A percentile compares a stretch with the other conserved stretches of the same genome.
These are phyloP conservation scores for Rhinocladiella similis DNA, from an alignment of 2,329 filamentous ascomycete species.

Conservation along the genomic window DNA sequence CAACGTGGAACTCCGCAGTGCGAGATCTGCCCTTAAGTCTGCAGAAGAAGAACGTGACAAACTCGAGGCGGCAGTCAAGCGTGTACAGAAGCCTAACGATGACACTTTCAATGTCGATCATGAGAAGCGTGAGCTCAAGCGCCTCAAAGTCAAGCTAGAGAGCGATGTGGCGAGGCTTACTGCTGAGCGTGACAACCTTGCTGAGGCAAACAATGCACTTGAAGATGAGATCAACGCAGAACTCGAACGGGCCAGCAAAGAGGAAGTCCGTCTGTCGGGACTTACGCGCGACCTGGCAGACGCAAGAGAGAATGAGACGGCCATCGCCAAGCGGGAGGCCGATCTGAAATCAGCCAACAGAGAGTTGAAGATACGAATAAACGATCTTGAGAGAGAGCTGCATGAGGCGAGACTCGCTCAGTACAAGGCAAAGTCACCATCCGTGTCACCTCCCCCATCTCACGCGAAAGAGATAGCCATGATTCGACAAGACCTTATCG, in stretches of 20 bases:
- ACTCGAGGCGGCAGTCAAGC: constrained; percentile 61
- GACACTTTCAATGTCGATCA: constrained; percentile 65
- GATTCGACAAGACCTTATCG: constrained; percentile 61
- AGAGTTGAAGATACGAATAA: constrained; percentile 63
- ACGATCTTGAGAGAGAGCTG: constrained; percentile 66
- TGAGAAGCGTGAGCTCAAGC: constrained; percentile 68
- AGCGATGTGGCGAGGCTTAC: constrained; percentile 64
- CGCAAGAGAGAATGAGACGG: constrained; percentile 66
- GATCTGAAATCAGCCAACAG: constrained; percentile 64
- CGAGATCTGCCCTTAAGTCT: constrained; percentile 59
- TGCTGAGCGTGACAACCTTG: constrained; percentile 62
- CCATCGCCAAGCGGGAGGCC: constrained; percentile 65
- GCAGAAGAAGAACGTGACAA: constrained; percentile 67
- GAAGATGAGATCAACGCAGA: constrained; percentile 67
- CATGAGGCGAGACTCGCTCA: constrained; percentile 59
- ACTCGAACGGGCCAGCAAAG: constrained; percentile 64
- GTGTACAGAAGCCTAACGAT: constrained; percentile 54
- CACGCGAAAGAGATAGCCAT: constrained; percentile 59
- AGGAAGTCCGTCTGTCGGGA: constrained; percentile 64
- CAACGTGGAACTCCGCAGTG: constrained; percentile 60
- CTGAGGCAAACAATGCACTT: constrained; percentile 58
- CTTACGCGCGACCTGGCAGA: constrained; percentile 64
- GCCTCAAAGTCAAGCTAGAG: constrained; percentile 67
- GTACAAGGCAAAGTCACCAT: constrained; percentile 51
- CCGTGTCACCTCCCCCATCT: constrained; percentile 54